Evolutionary conservation across 1,284 basidiomycete species (phyloP), one percentile per base, ranked within the genome.

Genomic region (Leccinum pseudoinsigne): DNA sequence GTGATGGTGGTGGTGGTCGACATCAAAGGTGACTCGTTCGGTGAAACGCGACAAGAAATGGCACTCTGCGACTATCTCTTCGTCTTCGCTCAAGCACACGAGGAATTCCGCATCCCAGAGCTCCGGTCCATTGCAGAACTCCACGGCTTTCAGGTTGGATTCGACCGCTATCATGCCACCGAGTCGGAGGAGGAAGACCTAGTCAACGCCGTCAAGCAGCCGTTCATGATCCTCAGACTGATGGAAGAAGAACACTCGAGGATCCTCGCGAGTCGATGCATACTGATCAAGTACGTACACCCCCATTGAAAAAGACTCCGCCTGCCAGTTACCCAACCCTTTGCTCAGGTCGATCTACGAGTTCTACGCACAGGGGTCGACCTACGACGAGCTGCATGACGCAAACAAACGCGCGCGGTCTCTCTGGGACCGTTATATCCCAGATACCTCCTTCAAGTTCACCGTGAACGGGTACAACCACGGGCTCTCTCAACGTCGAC

Each of bases 101-200:
- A 84, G 36, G 88, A 91, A 50, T 96, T 95, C 72, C 82, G 94
- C 23, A 76, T 95, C 16, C 93, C 94, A 23, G 93, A 94, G 71
- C 82, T 96, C 0, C 75, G 80, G 45, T 93, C 91, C 6, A 73
- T 93, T 51, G 82, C 90, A 11, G 86, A 92, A 68, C 81, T 92
- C 0, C 72, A 89, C 75, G 81, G 79, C 4, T 89, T 94, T 69
- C 67, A 78, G 0, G 72, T 90, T 31, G 71, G 72, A 23, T 76
- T 90, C 40, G 67, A 69, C 63, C 66, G 36, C 11, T 75, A 75
- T n/a, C 34, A 57, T 23, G 23, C 4, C 71, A 3, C 23, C 51
- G 14, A 18, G 45, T 21, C 45, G 2, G n/a, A 26, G 50, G 23
- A 76, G 50, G 23, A 76, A 40, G 68, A 71, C 12, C 67, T 76